A percentile compares a stretch with the other conserved stretches of the same genome.
Conservation (phyloP, 495 filamentous ascomycete species). For the Penicillium pancosmium region DNA sequence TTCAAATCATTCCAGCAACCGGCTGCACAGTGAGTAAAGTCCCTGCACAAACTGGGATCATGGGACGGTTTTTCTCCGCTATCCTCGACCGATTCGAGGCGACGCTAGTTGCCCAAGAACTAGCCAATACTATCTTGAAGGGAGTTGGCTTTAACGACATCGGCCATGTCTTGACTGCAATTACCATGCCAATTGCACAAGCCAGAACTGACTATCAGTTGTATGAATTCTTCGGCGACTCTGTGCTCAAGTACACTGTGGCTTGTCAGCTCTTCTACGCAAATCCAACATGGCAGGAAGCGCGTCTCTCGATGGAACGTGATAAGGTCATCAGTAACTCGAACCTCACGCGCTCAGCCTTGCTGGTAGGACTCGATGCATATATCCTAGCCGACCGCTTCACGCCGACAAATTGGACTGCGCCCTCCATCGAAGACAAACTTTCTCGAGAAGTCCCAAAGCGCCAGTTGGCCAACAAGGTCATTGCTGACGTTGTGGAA, state of each 20-base stretch:
- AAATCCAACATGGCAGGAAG: conserved; percentile 74
- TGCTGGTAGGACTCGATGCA: conserved; percentile 63
- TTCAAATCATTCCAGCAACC: conserved; percentile 25
- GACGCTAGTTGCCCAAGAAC: conserved; percentile 60
- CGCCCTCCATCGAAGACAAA: conserved; percentile 59
- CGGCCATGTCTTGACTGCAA: conserved; percentile 68
- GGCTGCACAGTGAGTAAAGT: conserved; percentile 54
- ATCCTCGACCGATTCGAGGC: conserved; percentile 71
- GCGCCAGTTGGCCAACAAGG: conserved; percentile 69
- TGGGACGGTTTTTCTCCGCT: conserved; percentile 75
- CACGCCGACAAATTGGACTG: conserved; percentile 71
- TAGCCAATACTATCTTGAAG: conserved; percentile 63
- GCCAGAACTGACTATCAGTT: conserved; percentile 76
- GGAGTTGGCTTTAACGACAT: conserved; percentile 56
- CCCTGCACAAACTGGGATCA: conserved; percentile 60
- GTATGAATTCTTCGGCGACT: conserved; percentile 88
- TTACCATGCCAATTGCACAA: conserved; percentile 64
- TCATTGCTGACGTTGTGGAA: conserved; percentile 89
- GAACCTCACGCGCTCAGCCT: conserved; percentile 64
- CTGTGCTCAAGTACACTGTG: conserved; percentile 76
- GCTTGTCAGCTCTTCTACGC: conserved; percentile 68
- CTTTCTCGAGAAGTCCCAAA: conserved; percentile 12
- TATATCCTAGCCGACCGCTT: conserved; percentile 75
- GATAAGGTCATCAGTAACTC: conserved; percentile 74
- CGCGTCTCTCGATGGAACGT: conserved; percentile 70